Evolutionary conservation across 345 rosid genomes (phyloP).

Genomic region (Brassica juncea): DNA sequence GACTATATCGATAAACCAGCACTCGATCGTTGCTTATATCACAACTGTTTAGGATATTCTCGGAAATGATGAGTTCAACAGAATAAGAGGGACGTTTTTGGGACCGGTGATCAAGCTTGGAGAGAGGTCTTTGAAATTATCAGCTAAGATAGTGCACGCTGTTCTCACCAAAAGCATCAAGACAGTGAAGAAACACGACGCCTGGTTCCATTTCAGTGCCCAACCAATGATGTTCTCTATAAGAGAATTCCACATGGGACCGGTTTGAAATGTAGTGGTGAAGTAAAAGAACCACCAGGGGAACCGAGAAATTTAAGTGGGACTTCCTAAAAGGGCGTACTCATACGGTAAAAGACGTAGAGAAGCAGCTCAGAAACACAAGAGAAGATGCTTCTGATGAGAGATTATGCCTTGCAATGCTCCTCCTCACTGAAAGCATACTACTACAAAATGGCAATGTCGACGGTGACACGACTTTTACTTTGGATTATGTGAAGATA

Average conservation of each 20-base stretch:
- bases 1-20: no score
- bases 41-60: no score
- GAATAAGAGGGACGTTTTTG: no score
- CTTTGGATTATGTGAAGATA: neutral
- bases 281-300: neutral
- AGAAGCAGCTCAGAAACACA: neutral
- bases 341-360: neutral
- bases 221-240: neutral
- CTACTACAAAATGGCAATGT: neutral
- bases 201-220: neutral
- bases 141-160: no score
- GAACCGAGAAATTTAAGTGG: neutral
- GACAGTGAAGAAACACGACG: no score
- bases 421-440: neutral
- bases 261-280: neutral
- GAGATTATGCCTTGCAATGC: neutral
- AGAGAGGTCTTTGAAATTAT: no score
- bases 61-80: no score
- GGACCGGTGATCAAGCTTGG: no score
- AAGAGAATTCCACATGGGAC: neutral
- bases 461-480: neutral
- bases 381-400: neutral
- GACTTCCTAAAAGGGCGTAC: neutral
- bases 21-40: no score
- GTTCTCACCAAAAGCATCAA: no score